Evolutionary conservation across 202 grass and related monocot species (phyloP), one percentile per base, ranked within the genome.

Genomic region (Dendrocalamus latiflorus): DNA sequence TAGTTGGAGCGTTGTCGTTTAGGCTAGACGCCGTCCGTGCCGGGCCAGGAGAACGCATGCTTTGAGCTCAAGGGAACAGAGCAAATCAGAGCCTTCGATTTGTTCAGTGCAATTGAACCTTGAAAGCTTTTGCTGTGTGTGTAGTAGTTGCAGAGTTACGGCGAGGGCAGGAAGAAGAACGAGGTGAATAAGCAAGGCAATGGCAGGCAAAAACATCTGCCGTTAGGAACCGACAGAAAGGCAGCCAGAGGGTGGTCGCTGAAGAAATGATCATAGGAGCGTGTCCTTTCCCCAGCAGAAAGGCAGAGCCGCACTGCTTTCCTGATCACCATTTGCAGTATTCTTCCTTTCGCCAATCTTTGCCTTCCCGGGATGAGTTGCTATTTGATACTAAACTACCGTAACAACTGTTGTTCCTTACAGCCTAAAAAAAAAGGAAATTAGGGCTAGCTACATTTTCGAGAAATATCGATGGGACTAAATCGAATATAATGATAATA

Each of bases 1-100:
- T 81, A 1, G 83, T 82, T 86, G 78, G 65, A 65, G 30, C 64
- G 47, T 8, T 64, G 71, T 81, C 72, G 71, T 68, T 81, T 72
- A 85, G 71, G 64, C 70, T 74, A 75, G 18, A 69, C 25, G 61
- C 59, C 33, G 39, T 21, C 36, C 54, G 58, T 78, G 57, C 25
- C 18, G 9, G 9, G 72, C 45, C 80, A 65, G 20, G 55, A 67
- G 70, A 55, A 65, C 14, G 18, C 75, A 70, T 30, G 77, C 77
- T 81, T 89, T 12, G 18, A 12, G 37, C 34, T 37, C 25, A 85
- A 80, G 62, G 33, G 34, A 38, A 60, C 62, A 13, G 30, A 26
- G n/a, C 14, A n/a, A 49, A 80, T 49, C 61, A 30, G 62, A 59
- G 41, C 15, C 70, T 41, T 14, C 4, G 62, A 15, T 14, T 6